Evolutionary conservation across 2,329 filamentous ascomycete genomes (phyloP), one percentile per base, ranked within the genome.

Genomic region (Ophiostoma novo-ulmi): DNA sequence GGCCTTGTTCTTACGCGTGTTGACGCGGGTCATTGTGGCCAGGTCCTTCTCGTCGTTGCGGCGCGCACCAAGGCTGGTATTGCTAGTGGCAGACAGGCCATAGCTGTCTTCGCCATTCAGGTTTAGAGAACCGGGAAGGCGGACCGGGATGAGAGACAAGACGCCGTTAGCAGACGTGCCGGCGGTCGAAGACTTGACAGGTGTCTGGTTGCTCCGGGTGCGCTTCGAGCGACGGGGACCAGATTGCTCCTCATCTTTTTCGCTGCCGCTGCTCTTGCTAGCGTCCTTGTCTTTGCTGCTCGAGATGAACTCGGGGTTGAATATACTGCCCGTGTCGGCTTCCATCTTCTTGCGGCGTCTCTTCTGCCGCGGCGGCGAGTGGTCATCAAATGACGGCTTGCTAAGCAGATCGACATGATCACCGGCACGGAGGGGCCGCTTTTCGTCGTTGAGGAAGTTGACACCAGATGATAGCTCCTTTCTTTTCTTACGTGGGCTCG

Each of bases 1-100:
- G 3, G 75, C 79, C 75, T 82, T 83, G 72, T 84, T 84, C 73
- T 81, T 82, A 38, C 80, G 77, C 1, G 82, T 84, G 72, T 84
- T 84, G 68, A 78, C 76, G 3, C 79, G 75, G 0, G 82, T 84
- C 61, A 82, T 71, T 1, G 79, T 76, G 0, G 80, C 81, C 10
- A 83, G 74, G 65, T 83, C 80, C 74, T 81, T 82, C 61, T 82
- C 82, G 17, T 78, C 78, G 71, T 73, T 80, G 65, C 79, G 78
- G 55, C 75, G 74, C 39, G 73, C 69, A 3, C 72, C 72, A 11
- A 73, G 71, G n/a, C 65, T 74, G n/a, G 26, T 41, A 8, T 73
- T 72, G 5, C 67, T 70, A 3, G 71, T 70, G 20, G 65, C 71
- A 4, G 71, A 71, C 26, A 75, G 70, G 26, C 72, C 72, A 55